These are phyloP conservation scores for Pichia norvegensis DNA, from an alignment of 1,139 yeast species.

Conservation along the genomic window DNA sequence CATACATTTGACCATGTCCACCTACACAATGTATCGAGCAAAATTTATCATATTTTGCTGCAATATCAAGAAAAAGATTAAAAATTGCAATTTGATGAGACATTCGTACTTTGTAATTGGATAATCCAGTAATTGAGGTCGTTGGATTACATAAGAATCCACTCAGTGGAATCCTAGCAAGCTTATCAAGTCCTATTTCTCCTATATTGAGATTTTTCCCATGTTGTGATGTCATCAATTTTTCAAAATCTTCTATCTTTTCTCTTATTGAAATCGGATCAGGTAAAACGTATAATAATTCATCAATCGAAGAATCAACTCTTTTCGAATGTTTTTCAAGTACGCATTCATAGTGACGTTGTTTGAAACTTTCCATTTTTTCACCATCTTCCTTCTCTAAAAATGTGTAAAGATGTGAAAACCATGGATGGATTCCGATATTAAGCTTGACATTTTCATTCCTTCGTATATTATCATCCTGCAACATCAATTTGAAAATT, in stretches of 20 bases:
- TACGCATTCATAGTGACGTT: slow-evolving; percentile 49
- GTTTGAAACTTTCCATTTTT: slow-evolving; percentile 24
- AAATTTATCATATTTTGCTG: slow-evolving; percentile 33
- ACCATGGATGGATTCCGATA: slow-evolving; percentile 93
- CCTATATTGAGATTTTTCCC: slow-evolving; percentile 42
- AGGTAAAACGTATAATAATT: slow-evolving; percentile 48
- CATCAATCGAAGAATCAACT: slow-evolving; percentile 18
- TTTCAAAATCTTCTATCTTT: slow-evolving; percentile 31
- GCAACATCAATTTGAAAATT: slow-evolving; percentile 22
- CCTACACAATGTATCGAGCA: slow-evolving; percentile 83
- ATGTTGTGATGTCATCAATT: slow-evolving; percentile 18
- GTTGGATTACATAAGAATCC: slow-evolving; percentile 44
- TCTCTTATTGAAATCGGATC: slow-evolving; percentile 43
- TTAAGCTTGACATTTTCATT: slow-evolving; percentile 42
- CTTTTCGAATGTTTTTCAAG: slow-evolving; percentile 23
- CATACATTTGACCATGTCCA: slow-evolving; percentile 55
- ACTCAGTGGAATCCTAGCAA: slow-evolving; percentile 56
- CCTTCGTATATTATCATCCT: slow-evolving; percentile 16
- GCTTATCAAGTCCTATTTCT: slow-evolving; percentile 81
- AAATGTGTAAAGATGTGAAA: slow-evolving; percentile 51
- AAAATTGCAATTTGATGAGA: slow-evolving; percentile 59
- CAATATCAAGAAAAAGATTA: slow-evolving; percentile 44
- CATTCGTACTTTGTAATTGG: slow-evolving; percentile 37
- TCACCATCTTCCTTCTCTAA: slow-evolving; percentile 15
- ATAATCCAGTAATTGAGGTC: slow-evolving; percentile 8